Conservation (phyloP, 2,329 filamentous ascomycete species). For the Penicillium frequentans region DNA sequence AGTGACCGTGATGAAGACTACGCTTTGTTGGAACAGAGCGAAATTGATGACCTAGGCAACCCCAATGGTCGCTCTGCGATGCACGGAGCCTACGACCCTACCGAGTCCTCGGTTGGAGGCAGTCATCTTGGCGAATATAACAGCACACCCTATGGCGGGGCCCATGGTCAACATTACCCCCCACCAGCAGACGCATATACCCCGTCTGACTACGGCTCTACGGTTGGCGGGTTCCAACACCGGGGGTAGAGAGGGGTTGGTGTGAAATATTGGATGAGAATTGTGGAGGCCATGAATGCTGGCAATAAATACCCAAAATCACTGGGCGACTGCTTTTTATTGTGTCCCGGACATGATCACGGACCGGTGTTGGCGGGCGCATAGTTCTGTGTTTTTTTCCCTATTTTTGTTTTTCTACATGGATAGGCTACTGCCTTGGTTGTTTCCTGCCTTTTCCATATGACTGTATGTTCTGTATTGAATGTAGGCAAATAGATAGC, state of each 20-base stretch:
- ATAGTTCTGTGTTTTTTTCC: conserved; percentile 21
- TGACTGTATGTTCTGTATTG: conserved; percentile 4
- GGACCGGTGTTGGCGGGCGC: conserved; percentile 35
- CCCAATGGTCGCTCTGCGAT: conserved; percentile 36
- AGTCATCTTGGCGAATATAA: conserved; percentile 42
- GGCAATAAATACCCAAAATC: conserved; percentile 21
- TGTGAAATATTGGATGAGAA: conserved; percentile 7
- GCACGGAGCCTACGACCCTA: conserved; percentile 43
- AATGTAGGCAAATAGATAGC: conserved; percentile 10
- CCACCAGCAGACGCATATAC: conserved; percentile 8
- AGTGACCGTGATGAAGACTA: conserved; percentile 52
- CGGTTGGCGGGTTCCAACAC: conserved; percentile 17
- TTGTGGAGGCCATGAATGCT: conserved; percentile 7
- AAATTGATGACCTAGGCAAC: conserved; percentile 44
- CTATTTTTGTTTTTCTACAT: conserved; percentile 12
- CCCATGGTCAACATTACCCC: conserved; percentile 33
- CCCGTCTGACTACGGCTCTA: conserved; percentile 15
- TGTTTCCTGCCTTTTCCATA: conserved; percentile 1
- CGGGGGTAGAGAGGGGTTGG: conserved; percentile 12
- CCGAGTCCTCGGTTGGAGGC: conserved; percentile 28
- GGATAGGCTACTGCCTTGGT: background rate
- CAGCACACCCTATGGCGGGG: conserved; percentile 41
- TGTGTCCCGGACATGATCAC: conserved; percentile 29
- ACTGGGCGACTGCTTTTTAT: conserved; percentile 16
- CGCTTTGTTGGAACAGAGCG: conserved; percentile 50